phyloP scores from a whole-genome alignment of 108 stramenopile species.

The Cyclotella sp. region DNA sequence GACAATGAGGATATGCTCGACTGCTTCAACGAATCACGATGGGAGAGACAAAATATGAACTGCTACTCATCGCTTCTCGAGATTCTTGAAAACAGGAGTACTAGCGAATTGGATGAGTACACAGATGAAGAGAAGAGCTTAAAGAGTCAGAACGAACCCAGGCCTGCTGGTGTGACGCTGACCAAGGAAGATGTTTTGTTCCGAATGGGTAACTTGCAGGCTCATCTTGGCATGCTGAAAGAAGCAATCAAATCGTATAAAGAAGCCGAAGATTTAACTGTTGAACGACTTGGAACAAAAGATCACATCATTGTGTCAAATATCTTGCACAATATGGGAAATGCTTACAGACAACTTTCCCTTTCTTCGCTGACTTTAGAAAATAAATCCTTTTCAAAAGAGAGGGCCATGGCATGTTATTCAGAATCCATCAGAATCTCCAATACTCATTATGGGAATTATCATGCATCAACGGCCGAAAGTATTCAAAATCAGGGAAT shows the following conservation, averaged over 20 bases:
- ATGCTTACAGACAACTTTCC: conserved; percentile 38
- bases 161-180: conserved; percentile 3
- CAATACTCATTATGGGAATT: conserved; percentile 29
- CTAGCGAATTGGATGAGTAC: conserved; percentile 2
- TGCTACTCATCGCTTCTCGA: conserved; percentile 36
- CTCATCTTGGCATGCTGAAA: conserved; percentile 24
- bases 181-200: conserved; percentile 54
- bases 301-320: conserved; percentile 54
- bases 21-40: conserved; percentile 36
- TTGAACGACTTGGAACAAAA: conserved; percentile 39
- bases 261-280: conserved; percentile 52
- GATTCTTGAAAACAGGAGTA: conserved; percentile 34
- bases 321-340: conserved; percentile 47
- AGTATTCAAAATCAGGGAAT: conserved; percentile 42
- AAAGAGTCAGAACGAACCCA: conserved; percentile 12
- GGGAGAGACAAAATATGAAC: conserved; percentile 32
- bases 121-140: conserved; percentile 17
- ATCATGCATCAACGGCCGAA: conserved; percentile 46
- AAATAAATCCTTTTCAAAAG: conserved; percentile 26
- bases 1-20: conserved; percentile 31
- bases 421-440: conserved; percentile 54
- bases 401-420: conserved; percentile 45
- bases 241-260: conserved; percentile 47
- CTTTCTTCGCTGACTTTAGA: conserved; percentile 12
- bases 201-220: conserved; percentile 51